A percentile compares a stretch with the other conserved stretches of the same genome.
These are phyloP conservation scores for Acorus gramineus DNA, from an alignment of 106 monocot species.

Conservation along the genomic window DNA sequence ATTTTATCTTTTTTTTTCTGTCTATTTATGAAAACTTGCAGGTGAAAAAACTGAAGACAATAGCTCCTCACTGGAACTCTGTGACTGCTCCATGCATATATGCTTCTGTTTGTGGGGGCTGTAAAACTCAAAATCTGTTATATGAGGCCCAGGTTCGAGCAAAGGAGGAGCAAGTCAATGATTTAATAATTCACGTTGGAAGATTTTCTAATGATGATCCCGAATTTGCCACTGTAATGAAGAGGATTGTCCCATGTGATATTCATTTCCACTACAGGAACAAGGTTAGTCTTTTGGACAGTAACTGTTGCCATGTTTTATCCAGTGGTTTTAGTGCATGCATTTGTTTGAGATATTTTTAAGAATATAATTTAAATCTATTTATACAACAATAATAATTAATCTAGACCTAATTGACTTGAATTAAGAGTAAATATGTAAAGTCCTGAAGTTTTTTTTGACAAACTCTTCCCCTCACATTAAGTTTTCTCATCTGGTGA, in stretches of 20 bases:
- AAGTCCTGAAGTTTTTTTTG: too few species aligned
- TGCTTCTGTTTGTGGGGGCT: constrained; percentile 70
- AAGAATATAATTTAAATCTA: too few species aligned
- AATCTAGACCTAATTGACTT: too few species aligned
- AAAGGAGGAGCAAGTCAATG: constrained; percentile 78
- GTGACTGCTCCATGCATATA: constrained; percentile 84
- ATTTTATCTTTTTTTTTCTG: constrained; percentile 2
- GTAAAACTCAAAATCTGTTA: constrained; percentile 75
- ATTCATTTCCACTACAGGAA: constrained; percentile 74
- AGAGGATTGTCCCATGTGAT: constrained; percentile 67
- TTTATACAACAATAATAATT: too few species aligned
- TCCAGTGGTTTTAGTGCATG: too few species aligned
- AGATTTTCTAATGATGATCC: constrained; percentile 44
- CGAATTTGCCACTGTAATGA: constrained; percentile 28
- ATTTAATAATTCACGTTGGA: constrained; percentile 70
- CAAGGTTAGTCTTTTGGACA: constrained; percentile 38
- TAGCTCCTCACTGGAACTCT: constrained; percentile 47
- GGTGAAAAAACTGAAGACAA: constrained; percentile 76
- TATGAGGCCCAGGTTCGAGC: constrained; percentile 73
- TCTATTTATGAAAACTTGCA: constrained; percentile 8
- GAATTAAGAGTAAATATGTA: too few species aligned
- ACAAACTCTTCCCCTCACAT: too few species aligned
- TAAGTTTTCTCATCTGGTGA: too few species aligned
- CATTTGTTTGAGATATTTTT: too few species aligned
- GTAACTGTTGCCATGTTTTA: too few species aligned